Base-by-base conservation (phyloP, 805 yeast genomes). In the Saccharomycopsis capsularis region DNA sequence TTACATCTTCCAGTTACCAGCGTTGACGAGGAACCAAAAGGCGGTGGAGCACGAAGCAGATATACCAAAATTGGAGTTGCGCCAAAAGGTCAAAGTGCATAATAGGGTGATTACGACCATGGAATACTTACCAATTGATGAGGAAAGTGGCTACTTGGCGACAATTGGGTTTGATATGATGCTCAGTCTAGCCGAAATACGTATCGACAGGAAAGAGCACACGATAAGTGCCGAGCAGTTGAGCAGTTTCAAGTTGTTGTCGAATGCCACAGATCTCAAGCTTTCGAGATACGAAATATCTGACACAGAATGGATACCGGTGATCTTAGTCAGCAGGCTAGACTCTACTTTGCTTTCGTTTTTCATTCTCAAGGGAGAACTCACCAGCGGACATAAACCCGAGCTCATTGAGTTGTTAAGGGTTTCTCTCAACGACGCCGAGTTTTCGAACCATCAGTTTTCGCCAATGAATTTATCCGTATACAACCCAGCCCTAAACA, bases 371-470 rank as follows among this genome's bases (percentile, higher is more conserved):
- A 40, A 32, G 9, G 21, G 21, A 4, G 30, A 24, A n/a, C 11
- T 7, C 32, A 34, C 42, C 19, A 6, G 9, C 7, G 29, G 42
- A 47, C 23, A 32, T 16, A 15, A 52, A 21, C 18, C 57, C 22
- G 47, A 51, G 11, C 44, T 78, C 2, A 44, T 58, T 1, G 74
- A 72, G 48, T 25, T 68, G 3, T 67, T 67, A 44, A 71, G 71
- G 53, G 60, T 85, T 4, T 81, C 91, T 0, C 63, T 84, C 42
- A 84, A 82, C 61, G 89, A 81, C 60, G 82, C 93, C 0, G 84
- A 83, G 57, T 85, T 83, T 55, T 72, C 82, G 4, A 73, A 78
- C 19, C 74, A 77, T 56, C 73, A 81, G 0, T 85, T 85, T 61
- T 73, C 81, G 16, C 82, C 85, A 13, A 69, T 76, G 70, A 56